Base-by-base conservation (phyloP, 352 stramenopile genomes). In the Pilasporangium apinafurcum region DNA sequence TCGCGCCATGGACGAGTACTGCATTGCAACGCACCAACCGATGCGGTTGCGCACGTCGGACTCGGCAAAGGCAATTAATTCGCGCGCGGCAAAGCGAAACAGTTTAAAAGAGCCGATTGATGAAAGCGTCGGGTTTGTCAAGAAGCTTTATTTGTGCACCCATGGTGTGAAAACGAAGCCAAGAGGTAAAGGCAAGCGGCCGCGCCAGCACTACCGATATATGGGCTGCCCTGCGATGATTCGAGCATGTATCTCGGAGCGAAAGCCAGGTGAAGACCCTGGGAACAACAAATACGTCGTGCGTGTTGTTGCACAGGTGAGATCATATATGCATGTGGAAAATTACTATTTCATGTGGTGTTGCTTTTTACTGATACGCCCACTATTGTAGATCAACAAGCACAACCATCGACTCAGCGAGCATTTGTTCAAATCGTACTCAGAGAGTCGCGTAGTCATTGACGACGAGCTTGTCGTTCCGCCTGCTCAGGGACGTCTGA, bases 401-500 rank as follows among this genome's bases (percentile, higher is more conserved):
- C 79, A 91, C 45, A 91, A 91, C 52, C 79, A 91, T 48, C 70
- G 76, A n/a, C 48, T 91, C 40, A 91, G 79, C 39, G 79, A 91
- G 42, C 79, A 91, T 45, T 51, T 91, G 41, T 91, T 87, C 59
- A 91, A 91, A 59, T 91, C 79, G 41, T 91, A 91, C 55, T 81
- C 79, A 33, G 79, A 91, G 39, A 88, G 68, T 51, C 79, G 79
- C n/a, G 79, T 91, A 10, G 79, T 91, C 34, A 86, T 91, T 51
- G 79, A 91, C 33, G 79, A 91, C 34, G 79, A 91, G 30, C 66
- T 91, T 6, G 55, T 86, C 1, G 61, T 83, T 35, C 62, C 68
- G 17, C 60, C 65, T 16, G 33, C 42, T 9, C 72, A 80, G 33
- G 50, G 28, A 12, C 68, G 66, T 8, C 5, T 63, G 7, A 87